These are phyloP conservation scores for Penicillium robsamsonii DNA, from an alignment of 495 filamentous ascomycete species.

Conservation along the genomic window DNA sequence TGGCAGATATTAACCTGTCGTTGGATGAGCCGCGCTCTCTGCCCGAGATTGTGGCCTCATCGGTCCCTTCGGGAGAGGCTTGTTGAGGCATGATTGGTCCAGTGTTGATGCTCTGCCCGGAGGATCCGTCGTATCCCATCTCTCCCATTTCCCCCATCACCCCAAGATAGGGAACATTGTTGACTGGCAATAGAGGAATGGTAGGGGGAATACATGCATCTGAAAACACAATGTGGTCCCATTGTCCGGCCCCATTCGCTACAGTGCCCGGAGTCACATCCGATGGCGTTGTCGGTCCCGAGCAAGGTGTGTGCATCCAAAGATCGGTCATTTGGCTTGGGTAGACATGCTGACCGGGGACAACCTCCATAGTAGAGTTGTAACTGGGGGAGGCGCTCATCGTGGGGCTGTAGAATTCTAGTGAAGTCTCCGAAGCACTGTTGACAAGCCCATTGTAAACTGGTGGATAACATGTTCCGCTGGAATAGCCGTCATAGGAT, in stretches of 20 bases:
- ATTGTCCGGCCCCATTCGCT: slow-evolving; percentile 15
- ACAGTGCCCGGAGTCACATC: slow-evolving; percentile 1
- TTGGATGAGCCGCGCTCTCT: neutral
- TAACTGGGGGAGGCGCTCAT: slow-evolving; percentile 30
- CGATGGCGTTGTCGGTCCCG: slow-evolving; percentile 17
- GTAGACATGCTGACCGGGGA: slow-evolving; percentile 11
- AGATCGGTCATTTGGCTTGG: slow-evolving; percentile 8
- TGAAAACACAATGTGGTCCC: slow-evolving; percentile 9
- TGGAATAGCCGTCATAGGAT: slow-evolving; percentile 18
- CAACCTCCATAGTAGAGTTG: slow-evolving; percentile 21
- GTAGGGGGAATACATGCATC: neutral
- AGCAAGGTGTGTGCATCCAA: slow-evolving; percentile 29
- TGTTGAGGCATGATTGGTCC: neutral
- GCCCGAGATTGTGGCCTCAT: neutral
- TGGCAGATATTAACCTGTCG: slow-evolving; percentile 15
- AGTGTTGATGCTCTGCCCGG: neutral
- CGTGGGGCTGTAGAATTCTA: slow-evolving; percentile 28
- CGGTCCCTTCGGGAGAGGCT: neutral
- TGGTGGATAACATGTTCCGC: slow-evolving; percentile 14
- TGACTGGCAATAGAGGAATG: neutral
- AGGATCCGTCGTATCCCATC: neutral
- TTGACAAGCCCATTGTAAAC: slow-evolving; percentile 18
- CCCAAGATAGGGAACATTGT: neutral
- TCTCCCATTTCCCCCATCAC: neutral
- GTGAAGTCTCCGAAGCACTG: slow-evolving; percentile 20